A percentile compares a stretch with the other conserved stretches of the same genome.
Evolutionary conservation across 192 early-diverging fungal species (phyloP).

Genomic region (Phycomyces nitens): DNA sequence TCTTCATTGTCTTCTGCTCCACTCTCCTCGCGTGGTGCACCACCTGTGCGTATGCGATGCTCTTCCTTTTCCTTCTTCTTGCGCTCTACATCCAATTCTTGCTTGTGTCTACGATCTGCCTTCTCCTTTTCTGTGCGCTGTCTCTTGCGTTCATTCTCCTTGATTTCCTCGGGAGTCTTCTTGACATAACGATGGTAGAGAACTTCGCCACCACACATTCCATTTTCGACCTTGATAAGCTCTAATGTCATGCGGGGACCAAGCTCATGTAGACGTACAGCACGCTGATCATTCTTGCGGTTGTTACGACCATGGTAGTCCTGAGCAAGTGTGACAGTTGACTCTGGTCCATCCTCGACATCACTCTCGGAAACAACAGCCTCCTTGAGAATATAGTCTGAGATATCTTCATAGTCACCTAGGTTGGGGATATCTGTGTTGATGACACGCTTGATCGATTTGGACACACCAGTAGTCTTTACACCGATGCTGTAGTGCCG

Average conservation of each 20-base stretch:
- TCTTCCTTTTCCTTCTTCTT: constrained; percentile 66
- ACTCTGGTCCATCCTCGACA: constrained; percentile 86
- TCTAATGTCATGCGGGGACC: constrained; percentile 87
- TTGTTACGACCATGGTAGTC: constrained; percentile 78
- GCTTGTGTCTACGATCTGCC: constrained; percentile 70
- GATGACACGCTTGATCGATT: constrained; percentile 85
- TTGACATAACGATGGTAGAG: constrained; percentile 82
- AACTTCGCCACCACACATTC: constrained; percentile 90
- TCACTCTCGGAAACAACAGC: constrained; percentile 87
- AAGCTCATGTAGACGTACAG: constrained; percentile 81
- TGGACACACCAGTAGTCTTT: constrained; percentile 84
- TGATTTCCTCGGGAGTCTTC: constrained; percentile 72
- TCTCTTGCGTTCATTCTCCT: constrained; percentile 54
- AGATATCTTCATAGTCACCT: constrained; percentile 79
- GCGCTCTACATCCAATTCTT: constrained; percentile 79
- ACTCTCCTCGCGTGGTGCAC: constrained; percentile 13
- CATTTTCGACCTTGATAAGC: constrained; percentile 86
- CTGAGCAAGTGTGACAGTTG: constrained; percentile 79
- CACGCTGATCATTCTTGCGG: constrained; percentile 73
- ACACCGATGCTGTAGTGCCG: constrained; percentile 91
- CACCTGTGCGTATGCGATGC: constrained; percentile 46
- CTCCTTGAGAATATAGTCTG: constrained; percentile 85
- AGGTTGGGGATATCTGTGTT: constrained; percentile 75
- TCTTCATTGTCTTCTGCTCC: constrained; percentile 7
- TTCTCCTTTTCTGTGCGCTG: constrained; percentile 61